Evolutionary conservation across 1,139 yeast genomes (phyloP).

Genomic region (Hansenula sp.): DNA sequence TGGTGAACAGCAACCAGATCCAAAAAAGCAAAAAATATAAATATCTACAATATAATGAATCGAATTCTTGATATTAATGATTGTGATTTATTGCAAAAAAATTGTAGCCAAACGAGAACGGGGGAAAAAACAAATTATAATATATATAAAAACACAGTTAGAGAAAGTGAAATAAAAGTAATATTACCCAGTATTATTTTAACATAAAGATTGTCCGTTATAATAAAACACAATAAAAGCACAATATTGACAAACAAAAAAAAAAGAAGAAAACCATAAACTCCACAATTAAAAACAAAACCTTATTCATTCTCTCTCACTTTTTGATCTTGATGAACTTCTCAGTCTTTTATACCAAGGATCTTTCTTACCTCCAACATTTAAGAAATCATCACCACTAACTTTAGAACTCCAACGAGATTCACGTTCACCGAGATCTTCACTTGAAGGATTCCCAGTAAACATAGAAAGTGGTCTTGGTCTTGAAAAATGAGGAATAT

Average conservation of each 20-base stretch:
- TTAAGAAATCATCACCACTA: conserved; percentile 7
- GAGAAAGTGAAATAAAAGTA: no score
- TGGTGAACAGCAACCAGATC: conserved; percentile 11
- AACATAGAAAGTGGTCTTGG: conserved; percentile 21
- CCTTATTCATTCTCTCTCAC: conserved; percentile 3
- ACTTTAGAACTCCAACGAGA: conserved; percentile 12
- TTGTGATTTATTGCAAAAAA: no score
- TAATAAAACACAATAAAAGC: conserved; percentile 3
- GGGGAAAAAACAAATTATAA: no score
- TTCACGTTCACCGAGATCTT: conserved; percentile 12
- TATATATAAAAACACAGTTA: no score
- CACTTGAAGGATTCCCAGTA: conserved; percentile 10
- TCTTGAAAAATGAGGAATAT: conserved; percentile 4
- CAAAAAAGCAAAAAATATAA: conserved; percentile 17
- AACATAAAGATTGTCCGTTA: no score
- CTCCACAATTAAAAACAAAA: background rate
- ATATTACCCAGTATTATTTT: no score
- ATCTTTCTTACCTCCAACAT: conserved; percentile 17
- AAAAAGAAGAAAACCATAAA: background rate
- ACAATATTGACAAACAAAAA: no score
- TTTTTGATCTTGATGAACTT: conserved; percentile 27
- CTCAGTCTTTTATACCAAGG: conserved; percentile 31
- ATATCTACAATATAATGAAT: no score
- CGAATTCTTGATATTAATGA: no score
- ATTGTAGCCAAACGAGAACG: no score